Evolutionary conservation across 1,139 yeast species (phyloP), one percentile per base, ranked within the genome.

Genomic region (Torulaspora pretoriensis): DNA sequence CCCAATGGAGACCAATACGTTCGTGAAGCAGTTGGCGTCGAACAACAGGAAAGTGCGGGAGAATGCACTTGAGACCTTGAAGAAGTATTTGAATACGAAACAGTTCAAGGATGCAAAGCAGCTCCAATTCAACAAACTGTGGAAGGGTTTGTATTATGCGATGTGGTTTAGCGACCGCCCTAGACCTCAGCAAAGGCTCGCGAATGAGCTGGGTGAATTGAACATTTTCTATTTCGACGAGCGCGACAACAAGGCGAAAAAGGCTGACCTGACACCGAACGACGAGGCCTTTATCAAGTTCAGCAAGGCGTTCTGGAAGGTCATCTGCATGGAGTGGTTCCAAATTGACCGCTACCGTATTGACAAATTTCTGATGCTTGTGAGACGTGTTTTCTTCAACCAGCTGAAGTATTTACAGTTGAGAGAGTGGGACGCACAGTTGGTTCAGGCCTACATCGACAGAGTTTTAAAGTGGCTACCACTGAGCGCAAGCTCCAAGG

Each of bases 161-260:
- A 87, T 92, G 96, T 92, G 98, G 98, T 88, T 84, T 67, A 79
- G 95, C 61, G 98, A 92, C 67, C 78, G 94, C 58, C 95, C 96
- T 25, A 74, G 83, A 55, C 94, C 96, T 24, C 98, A 92, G 67
- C 96, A 89, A 64, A 71, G 82, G 48, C 71, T 92, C 36, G 95
- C 96, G 2, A 78, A 75, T 43, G 80, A 78, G 40, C 70, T 92
- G 51, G 95, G 94, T 0, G 73, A 68, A 40, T 69, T 92, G 39
- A 76, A 75, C 49, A 43, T 56, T 23, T 70, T 55, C 16, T 63
- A 57, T 36, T 54, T 57, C 24, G 46, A 55, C 28, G 51, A 45
- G 22, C 44, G 43, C 3, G 58, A 55, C 40, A 56, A 48, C 38
- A 28, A 45, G 28, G 39, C 35, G 7, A 31, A 46, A 12, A 27